Base-by-base conservation (phyloP, 495 filamentous ascomycete genomes). In the Daldinia decipiens region DNA sequence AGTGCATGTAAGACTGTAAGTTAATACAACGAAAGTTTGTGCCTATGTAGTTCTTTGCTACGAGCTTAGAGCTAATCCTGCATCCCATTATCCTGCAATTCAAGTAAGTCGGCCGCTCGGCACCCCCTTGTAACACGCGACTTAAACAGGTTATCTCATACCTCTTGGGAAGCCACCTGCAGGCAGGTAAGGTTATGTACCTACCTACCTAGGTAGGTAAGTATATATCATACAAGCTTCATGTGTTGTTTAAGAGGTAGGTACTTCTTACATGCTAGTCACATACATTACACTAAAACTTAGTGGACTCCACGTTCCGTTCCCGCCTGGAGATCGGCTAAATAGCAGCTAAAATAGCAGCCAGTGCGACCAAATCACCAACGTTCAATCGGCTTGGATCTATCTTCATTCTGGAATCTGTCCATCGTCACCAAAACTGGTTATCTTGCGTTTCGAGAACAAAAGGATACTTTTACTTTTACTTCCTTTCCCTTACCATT, bases 281-380 rank as follows among this genome's bases (percentile, higher is more conserved):
- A 45, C 32, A 31, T 24, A 24, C 21, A 24, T 24, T 1, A 24
- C 21, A 24, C 21, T 50, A 58, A 32, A 45, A n/a, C 62, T 67
- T 59, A 62, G 53, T 62, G 40, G 31, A 59, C 53, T 57, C 64
- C 70, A 68, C 60, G 65, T 72, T 65, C 61, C 70, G 70, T 62
- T 68, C 65, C 60, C 65, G 65, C 56, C 47, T 72, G 47, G 34
- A 43, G 65, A 64, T 72, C 70, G 70, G 70, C 70, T 72, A 72
- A 34, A 11, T 34, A 34, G 32, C 32, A 34, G 70, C 70, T 72
- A 72, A 47, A 72, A 65, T 68, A 65, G 51, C 39, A 68, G 19
- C 59, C 59, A 70, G 50, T 65, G 53, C 51, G 5, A 56, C 36
- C 54, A 21, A 52, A 52, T 53, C n/a, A 50, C 36, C 43, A 21